Evolutionary conservation across 768 basidiomycete genomes (phyloP).

Genomic region (Neoboletus subvelutipes): DNA sequence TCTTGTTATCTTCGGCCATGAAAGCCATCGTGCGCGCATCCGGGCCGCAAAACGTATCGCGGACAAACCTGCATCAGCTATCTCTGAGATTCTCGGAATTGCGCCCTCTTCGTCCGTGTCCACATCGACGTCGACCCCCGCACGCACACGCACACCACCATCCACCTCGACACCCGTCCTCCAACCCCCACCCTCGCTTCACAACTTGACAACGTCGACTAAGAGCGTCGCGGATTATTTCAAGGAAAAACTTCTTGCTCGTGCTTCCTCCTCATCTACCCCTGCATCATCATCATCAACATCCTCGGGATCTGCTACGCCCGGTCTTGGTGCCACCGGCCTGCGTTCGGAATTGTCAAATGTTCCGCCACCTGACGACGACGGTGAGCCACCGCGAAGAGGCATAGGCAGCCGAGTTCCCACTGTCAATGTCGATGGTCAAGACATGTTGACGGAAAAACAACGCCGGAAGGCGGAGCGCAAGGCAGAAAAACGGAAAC

Average conservation of each 20-base stretch:
- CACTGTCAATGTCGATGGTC: not conserved
- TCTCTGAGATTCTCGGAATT: slow-evolving; percentile 90
- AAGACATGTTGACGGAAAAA: slow-evolving; percentile 27
- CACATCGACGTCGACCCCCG: slow-evolving; percentile 36
- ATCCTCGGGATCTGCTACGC: slow-evolving; percentile 6
- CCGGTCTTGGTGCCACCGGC: slow-evolving; percentile 3
- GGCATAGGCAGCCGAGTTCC: slow-evolving; percentile 13
- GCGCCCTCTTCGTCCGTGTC: slow-evolving; percentile 40
- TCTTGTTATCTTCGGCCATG: not conserved
- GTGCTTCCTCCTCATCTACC: slow-evolving; percentile 28
- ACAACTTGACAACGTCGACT: slow-evolving; percentile 65
- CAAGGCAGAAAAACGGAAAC: slow-evolving; percentile 28
- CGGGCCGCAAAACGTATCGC: slow-evolving; percentile 79
- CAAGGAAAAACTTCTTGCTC: slow-evolving; percentile 71
- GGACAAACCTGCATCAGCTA: slow-evolving; percentile 68
- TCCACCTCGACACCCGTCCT: slow-evolving; percentile 25
- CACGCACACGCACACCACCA: slow-evolving; percentile 33
- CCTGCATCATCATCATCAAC: not conserved
- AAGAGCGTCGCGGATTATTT: slow-evolving; percentile 90
- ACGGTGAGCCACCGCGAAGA: not conserved
- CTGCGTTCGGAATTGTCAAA: not conserved
- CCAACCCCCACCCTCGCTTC: slow-evolving; percentile 29
- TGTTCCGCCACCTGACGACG: not conserved
- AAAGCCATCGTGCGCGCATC: slow-evolving; percentile 77
- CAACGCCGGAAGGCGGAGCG: slow-evolving; percentile 33